These are phyloP conservation scores for Tolypocladium nubicola DNA, from an alignment of 2,329 filamentous ascomycete species.

Conservation along the genomic window DNA sequence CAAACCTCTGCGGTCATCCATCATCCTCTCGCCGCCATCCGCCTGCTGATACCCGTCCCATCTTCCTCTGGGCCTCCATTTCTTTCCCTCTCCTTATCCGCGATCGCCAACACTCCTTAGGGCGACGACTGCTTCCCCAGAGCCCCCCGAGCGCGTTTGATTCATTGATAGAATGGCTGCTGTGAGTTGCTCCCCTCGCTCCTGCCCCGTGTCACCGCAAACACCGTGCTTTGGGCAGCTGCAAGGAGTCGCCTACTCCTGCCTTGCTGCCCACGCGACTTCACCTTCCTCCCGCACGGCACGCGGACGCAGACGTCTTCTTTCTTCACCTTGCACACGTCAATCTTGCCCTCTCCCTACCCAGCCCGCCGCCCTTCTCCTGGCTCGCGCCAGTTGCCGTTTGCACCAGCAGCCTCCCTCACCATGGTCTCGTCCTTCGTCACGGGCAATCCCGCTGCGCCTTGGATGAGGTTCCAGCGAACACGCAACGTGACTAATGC, in stretches of 20 bases:
- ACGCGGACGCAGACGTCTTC: neutral
- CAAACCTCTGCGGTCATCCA: constrained; percentile 16
- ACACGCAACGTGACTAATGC: constrained; percentile 11
- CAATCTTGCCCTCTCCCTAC: neutral
- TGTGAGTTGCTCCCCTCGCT: constrained; percentile 21
- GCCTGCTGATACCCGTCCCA: constrained; percentile 22
- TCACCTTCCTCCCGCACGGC: neutral
- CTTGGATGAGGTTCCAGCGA: neutral
- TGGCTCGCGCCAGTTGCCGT: neutral
- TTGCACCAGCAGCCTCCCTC: neutral
- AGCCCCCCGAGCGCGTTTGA: constrained; percentile 9
- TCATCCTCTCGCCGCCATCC: constrained; percentile 15
- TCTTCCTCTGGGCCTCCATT: constrained; percentile 10
- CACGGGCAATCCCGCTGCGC: neutral
- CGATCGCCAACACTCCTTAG: neutral
- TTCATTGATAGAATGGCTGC: constrained; percentile 30
- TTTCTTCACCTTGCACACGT: neutral
- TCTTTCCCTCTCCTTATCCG: neutral
- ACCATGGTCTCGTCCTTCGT: constrained; percentile 1
- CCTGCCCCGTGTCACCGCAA: neutral
- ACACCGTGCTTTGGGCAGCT: constrained; percentile 3
- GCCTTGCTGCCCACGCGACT: neutral
- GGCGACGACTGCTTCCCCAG: constrained; percentile 3
- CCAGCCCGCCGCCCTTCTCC: neutral
- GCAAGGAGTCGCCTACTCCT: constrained; percentile 1